A percentile compares a stretch with the other conserved stretches of the same genome.
phyloP scores from a whole-genome alignment of 179 eudicot genomes.

The Carnegiea gigantea region DNA sequence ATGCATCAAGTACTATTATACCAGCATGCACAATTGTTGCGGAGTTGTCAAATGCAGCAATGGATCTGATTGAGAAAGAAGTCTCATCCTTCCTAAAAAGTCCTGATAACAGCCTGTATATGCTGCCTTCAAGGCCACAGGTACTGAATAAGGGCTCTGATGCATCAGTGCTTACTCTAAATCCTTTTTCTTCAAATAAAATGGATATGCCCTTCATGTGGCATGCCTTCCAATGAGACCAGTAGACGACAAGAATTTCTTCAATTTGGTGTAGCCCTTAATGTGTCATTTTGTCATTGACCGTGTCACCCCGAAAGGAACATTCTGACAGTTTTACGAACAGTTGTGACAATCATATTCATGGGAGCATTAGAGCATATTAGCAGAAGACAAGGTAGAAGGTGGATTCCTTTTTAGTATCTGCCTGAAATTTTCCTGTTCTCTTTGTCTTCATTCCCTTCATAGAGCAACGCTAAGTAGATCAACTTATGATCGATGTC shows the following conservation, averaged over 20 bases:
- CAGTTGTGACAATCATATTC: background rate
- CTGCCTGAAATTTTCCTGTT: background rate
- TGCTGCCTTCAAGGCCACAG: conserved; percentile 98
- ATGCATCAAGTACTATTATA: conserved; percentile 89
- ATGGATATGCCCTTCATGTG: too few species aligned
- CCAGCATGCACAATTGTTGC: conserved; percentile 73
- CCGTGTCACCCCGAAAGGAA: background rate
- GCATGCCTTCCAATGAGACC: too few species aligned
- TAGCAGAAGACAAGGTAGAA: background rate
- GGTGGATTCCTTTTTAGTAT: background rate
- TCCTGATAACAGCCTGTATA: conserved; percentile 88
- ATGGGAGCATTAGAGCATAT: background rate
- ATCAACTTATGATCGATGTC: background rate
- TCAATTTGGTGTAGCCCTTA: background rate
- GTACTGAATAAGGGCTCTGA: conserved; percentile 30
- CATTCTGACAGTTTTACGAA: background rate
- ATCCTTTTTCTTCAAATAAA: too few species aligned
- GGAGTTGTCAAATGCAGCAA: conserved; percentile 68
- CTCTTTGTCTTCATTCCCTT: background rate
- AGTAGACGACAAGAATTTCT: background rate
- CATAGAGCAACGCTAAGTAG: background rate
- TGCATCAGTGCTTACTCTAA: background rate
- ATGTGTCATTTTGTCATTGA: background rate
- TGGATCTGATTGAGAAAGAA: conserved; percentile 82
- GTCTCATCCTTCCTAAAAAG: conserved; percentile 72